Percentiles rank a stretch among this genome's conserved stretches.
phyloP scores from a whole-genome alignment of 805 yeast genomes.

The Saccharomycopsis schoenii region DNA sequence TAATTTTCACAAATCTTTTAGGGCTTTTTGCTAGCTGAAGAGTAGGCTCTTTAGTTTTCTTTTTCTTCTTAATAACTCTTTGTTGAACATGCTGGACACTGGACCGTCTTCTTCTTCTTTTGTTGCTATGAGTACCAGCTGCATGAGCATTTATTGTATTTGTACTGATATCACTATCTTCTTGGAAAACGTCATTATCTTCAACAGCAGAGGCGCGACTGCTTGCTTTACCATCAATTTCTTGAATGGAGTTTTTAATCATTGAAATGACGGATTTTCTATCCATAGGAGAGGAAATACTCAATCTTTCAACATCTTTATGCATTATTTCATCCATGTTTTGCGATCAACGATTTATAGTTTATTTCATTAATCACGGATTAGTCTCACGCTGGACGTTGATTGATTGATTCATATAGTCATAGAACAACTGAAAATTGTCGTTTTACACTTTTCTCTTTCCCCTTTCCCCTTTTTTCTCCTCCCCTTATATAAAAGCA shows the following conservation, averaged over 20 bases:
- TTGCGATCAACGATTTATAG: neutral
- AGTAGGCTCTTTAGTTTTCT: neutral
- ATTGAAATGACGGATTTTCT: conserved; percentile 9
- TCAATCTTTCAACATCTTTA: conserved; percentile 25
- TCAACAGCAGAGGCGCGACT: neutral
- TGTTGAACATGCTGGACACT: neutral
- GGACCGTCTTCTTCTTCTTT: neutral
- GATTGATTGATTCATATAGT: too few species aligned
- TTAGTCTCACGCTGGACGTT: too few species aligned
- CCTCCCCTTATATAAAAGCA: too few species aligned
- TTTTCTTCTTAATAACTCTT: neutral
- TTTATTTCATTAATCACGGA: neutral
- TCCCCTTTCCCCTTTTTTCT: too few species aligned
- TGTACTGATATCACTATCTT: neutral
- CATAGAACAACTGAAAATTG: too few species aligned
- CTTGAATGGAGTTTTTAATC: conserved; percentile 7
- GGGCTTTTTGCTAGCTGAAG: neutral
- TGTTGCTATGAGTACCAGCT: neutral
- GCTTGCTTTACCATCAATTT: neutral
- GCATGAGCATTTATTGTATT: neutral
- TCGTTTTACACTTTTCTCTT: too few species aligned
- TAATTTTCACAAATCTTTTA: conserved; percentile 22
- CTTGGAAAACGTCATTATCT: neutral
- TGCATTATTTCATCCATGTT: conserved; percentile 8
- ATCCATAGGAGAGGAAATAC: conserved; percentile 21